Conservation (phyloP, 306 rosid genomes). For the Casuarina cunninghamiana region DNA sequence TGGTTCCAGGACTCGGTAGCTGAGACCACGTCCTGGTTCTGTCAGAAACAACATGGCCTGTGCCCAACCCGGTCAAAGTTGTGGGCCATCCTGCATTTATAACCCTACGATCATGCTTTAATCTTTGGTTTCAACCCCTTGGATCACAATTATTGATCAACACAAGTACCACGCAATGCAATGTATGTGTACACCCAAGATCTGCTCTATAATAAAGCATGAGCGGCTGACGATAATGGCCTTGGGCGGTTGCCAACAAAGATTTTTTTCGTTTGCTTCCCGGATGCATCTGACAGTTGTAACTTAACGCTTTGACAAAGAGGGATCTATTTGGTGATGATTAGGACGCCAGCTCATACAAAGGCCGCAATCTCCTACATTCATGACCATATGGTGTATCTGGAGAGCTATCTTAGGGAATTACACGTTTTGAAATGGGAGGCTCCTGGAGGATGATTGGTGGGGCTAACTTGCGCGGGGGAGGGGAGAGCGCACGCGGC, state of each 20-base stretch:
- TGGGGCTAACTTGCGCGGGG: conserved; percentile 34
- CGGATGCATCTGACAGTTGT: background rate
- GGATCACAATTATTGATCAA: background rate
- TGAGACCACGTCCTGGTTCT: background rate
- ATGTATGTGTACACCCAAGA: background rate
- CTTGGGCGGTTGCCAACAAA: background rate
- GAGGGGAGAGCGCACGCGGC: conserved; percentile 21
- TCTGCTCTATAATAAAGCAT: background rate
- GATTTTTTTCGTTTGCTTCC: background rate
- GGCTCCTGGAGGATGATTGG: background rate
- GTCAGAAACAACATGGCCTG: background rate
- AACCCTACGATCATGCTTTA: background rate
- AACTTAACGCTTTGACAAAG: conserved; percentile 1
- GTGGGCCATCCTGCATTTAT: background rate
- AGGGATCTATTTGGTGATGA: background rate
- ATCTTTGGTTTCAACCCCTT: background rate
- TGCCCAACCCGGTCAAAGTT: conserved; percentile 14
- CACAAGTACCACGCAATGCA: background rate
- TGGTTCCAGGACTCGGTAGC: background rate
- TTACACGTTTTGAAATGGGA: no score
- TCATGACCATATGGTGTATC: background rate
- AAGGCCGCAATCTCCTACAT: background rate
- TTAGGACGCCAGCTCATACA: conserved; percentile 24
- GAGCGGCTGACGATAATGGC: no score
- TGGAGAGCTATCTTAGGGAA: no score